Evolutionary conservation across 495 filamentous ascomycete genomes (phyloP).

Genomic region (Mycothermus thermophilus): DNA sequence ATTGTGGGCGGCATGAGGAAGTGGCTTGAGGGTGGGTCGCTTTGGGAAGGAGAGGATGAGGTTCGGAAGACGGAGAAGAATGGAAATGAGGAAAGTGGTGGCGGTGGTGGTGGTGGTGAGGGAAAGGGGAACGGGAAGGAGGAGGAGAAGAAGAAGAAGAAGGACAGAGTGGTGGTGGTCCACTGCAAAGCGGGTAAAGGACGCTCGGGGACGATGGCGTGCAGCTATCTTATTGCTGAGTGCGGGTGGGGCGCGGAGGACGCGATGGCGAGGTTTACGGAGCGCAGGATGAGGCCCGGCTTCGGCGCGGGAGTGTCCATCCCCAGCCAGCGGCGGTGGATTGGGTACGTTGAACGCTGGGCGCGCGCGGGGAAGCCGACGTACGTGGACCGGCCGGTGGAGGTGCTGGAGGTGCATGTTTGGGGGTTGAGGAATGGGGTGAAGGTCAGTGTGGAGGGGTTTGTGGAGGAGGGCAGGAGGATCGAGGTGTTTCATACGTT

Average conservation of each 20-base stretch:
- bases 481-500: constrained; percentile 80
- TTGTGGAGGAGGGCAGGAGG: constrained; percentile 69
- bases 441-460: constrained; percentile 76
- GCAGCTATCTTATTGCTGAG: constrained; percentile 79
- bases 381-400: constrained; percentile 71
- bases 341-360: constrained; percentile 87
- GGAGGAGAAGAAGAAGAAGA: constrained; percentile 3
- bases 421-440: constrained; percentile 85
- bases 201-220: constrained; percentile 75
- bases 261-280: constrained; percentile 71
- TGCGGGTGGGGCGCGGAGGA: constrained; percentile 71
- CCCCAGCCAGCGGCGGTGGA: constrained; percentile 76
- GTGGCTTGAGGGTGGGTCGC: constrained; percentile 53
- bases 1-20: constrained; percentile 86
- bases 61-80: not conserved
- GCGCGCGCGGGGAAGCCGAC: constrained; percentile 50
- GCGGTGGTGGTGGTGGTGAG: not conserved
- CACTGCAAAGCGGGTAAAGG: constrained; percentile 98
- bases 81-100: constrained; percentile 4
- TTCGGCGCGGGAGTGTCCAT: constrained; percentile 90
- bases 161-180: constrained; percentile 64
- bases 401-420: constrained; percentile 76
- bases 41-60: constrained; percentile 1
- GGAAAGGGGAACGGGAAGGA: constrained; percentile 9
- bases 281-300: constrained; percentile 71